A percentile compares a stretch with the other conserved stretches of the same genome.
Evolutionary conservation across 768 basidiomycete genomes (phyloP).

Genomic region (Paxillus ammoniavirescens): DNA sequence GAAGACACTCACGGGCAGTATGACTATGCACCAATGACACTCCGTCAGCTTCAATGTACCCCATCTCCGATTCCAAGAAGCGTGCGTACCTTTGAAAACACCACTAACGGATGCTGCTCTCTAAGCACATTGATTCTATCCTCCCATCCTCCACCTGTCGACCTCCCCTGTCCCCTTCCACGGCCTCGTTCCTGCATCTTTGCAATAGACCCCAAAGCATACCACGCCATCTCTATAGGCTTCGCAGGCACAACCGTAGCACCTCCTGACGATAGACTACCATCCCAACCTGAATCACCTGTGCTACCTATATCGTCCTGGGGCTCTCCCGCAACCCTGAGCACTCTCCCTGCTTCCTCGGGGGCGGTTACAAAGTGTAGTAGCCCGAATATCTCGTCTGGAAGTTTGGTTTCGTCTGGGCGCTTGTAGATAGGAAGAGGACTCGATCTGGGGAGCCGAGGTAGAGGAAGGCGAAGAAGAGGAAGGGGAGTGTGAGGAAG

Average conservation of each 20-base stretch:
- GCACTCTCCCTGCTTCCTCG: slow-evolving; percentile 18
- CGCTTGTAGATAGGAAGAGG: slow-evolving; percentile 37
- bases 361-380: slow-evolving; percentile 58
- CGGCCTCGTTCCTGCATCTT: neutral
- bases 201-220: slow-evolving; percentile 43
- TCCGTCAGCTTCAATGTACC: too few species aligned
- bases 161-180: slow-evolving; percentile 21
- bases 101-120: slow-evolving; percentile 58
- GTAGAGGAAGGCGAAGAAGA: slow-evolving; percentile 37
- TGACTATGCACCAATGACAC: slow-evolving; percentile 41
- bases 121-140: slow-evolving; percentile 42
- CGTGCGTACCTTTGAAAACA: slow-evolving; percentile 76
- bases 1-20: slow-evolving; percentile 65
- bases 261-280: slow-evolving; percentile 37
- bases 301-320: slow-evolving; percentile 13
- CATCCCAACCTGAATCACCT: slow-evolving; percentile 26
- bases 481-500: slow-evolving; percentile 35
- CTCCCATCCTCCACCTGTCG: slow-evolving; percentile 39
- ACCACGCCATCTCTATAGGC: slow-evolving; percentile 51
- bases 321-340: neutral
- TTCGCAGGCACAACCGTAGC: slow-evolving; percentile 46
- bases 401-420: slow-evolving; percentile 39
- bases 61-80: neutral
- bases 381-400: slow-evolving; percentile 69
- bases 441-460: slow-evolving; percentile 33